phyloP scores from a whole-genome alignment of 2,329 filamentous ascomycete genomes.

The Akanthomyces uredinophilus region DNA sequence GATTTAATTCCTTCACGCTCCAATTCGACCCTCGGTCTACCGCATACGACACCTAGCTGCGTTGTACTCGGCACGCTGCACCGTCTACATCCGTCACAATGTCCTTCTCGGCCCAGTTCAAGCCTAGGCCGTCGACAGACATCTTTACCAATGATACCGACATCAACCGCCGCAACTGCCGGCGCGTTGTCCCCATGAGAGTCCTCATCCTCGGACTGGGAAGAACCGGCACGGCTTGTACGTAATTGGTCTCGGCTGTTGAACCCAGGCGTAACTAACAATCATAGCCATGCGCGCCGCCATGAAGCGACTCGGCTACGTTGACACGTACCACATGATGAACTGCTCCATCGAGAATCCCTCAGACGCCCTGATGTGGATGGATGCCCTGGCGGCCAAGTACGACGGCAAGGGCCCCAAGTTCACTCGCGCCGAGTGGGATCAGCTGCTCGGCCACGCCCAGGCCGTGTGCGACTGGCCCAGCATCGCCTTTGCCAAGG shows the following conservation, averaged over 20 bases:
- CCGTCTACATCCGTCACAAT: slow-evolving; percentile 17
- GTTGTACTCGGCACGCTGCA: not conserved
- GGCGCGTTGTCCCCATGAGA: slow-evolving; percentile 65
- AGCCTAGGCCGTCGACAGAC: slow-evolving; percentile 44
- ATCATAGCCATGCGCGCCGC: slow-evolving; percentile 56
- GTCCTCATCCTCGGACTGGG: slow-evolving; percentile 65
- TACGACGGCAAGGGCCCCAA: slow-evolving; percentile 31
- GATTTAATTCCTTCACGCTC: not conserved
- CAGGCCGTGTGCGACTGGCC: slow-evolving; percentile 67
- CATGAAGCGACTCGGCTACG: slow-evolving; percentile 60
- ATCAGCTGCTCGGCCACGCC: slow-evolving; percentile 61
- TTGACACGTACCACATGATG: slow-evolving; percentile 71
- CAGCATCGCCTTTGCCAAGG: slow-evolving; percentile 61
- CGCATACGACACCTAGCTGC: not conserved
- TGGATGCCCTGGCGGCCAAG: slow-evolving; percentile 58
- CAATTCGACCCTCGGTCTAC: not conserved
- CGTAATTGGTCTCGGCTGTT: slow-evolving; percentile 23
- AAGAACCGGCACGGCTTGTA: slow-evolving; percentile 66
- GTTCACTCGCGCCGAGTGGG: slow-evolving; percentile 64
- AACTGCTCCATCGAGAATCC: slow-evolving; percentile 58
- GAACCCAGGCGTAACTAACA: not conserved
- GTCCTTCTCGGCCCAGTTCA: slow-evolving; percentile 27
- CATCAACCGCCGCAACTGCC: slow-evolving; percentile 61
- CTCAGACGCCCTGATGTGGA: slow-evolving; percentile 61
- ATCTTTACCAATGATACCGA: slow-evolving; percentile 62